phyloP scores from a whole-genome alignment of 768 basidiomycete species.

The Rossbeevera mucosa region DNA sequence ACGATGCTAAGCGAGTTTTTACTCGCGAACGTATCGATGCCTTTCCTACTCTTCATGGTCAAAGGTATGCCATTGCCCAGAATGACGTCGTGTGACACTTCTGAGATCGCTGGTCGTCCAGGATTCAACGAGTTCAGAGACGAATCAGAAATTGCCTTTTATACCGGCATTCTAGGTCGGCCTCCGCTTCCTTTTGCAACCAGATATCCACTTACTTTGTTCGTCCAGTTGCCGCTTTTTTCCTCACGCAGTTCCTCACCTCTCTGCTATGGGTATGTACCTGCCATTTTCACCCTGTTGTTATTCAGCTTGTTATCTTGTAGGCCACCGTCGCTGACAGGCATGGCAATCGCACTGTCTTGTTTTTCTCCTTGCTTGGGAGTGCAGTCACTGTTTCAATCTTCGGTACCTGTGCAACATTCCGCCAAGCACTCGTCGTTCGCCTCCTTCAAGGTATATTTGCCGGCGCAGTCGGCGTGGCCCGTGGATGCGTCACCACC shows the following conservation, averaged over 20 bases:
- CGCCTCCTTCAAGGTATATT: conserved; percentile 90
- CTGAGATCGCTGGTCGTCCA: conserved; percentile 22
- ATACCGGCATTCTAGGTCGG: conserved; percentile 80
- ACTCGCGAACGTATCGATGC: conserved; percentile 87
- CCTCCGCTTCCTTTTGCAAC: conserved; percentile 11
- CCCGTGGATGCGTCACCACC: conserved; percentile 79
- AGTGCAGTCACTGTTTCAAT: conserved; percentile 72
- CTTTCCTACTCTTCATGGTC: conserved; percentile 94
- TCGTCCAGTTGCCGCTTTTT: conserved; percentile 69
- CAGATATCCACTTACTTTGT: conserved; percentile 8
- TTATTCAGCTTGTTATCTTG: not conserved
- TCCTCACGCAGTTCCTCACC: conserved; percentile 93
- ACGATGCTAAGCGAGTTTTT: conserved; percentile 94
- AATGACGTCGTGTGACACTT: conserved; percentile 11
- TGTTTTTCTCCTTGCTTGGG: conserved; percentile 81
- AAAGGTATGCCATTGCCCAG: conserved; percentile 47
- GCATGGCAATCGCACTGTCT: conserved; percentile 81
- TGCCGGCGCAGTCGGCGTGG: conserved; percentile 92
- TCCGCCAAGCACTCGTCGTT: conserved; percentile 78
- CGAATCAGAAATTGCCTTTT: conserved; percentile 84
- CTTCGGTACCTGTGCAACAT: conserved; percentile 72
- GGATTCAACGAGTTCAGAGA: conserved; percentile 68
- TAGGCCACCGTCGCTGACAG: conserved; percentile 91
- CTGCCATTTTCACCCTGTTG: not conserved
- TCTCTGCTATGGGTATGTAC: conserved; percentile 81